Conservation (phyloP, 106 monocot species). For the Dioscorea zingiberensis region DNA sequence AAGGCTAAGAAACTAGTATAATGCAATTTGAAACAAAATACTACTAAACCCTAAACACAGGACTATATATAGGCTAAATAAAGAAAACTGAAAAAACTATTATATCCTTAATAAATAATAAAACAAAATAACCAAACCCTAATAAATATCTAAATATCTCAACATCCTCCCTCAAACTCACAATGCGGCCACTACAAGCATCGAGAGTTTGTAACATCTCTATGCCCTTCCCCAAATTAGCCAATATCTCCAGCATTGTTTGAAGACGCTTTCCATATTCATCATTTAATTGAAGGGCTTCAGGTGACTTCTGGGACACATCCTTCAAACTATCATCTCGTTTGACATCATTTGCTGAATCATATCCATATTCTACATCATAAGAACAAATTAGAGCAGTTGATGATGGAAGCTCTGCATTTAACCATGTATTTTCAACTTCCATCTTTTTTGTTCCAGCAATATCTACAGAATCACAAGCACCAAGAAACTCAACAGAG, state of each 20-base stretch:
- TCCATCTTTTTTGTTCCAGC: slow-evolving; percentile 90
- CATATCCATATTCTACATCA: slow-evolving; percentile 61
- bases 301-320: slow-evolving; percentile 65
- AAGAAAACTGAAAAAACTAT: too few relatives aligned
- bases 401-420: slow-evolving; percentile 86
- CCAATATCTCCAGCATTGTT: slow-evolving; percentile 47
- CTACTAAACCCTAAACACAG: too few relatives aligned
- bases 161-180: too few relatives aligned
- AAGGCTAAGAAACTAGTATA: too few relatives aligned
- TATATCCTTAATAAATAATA: too few relatives aligned
- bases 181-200: too few relatives aligned
- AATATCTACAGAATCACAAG: slow-evolving; percentile 47
- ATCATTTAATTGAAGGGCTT: slow-evolving; percentile 77
- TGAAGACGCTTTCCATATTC: slow-evolving; percentile 76
- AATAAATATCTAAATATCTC: too few relatives aligned
- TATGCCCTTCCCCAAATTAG: too few relatives aligned
- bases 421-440: slow-evolving; percentile 92
- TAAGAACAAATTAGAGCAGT: slow-evolving; percentile 70
- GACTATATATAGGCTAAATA: too few relatives aligned
- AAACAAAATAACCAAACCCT: too few relatives aligned
- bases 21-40: too few relatives aligned
- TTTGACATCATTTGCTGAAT: slow-evolving; percentile 41
- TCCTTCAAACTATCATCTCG: slow-evolving; percentile 35
- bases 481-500: slow-evolving; percentile 36
- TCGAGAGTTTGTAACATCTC: too few relatives aligned